A percentile compares a stretch with the other conserved stretches of the same genome.
phyloP scores from a whole-genome alignment of 2,329 filamentous ascomycete genomes.

The Phialocephala subalpina region DNA sequence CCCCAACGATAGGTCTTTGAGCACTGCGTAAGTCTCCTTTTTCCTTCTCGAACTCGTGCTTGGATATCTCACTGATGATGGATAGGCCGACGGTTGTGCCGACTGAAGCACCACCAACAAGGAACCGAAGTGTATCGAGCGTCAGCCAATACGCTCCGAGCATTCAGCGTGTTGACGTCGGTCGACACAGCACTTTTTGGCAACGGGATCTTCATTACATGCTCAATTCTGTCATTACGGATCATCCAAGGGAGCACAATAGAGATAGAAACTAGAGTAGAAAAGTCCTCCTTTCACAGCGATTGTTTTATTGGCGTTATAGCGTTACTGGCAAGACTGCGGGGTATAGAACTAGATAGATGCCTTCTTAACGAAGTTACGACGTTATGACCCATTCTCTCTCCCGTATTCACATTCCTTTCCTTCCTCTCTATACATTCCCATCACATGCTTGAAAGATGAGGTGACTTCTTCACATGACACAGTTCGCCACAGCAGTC shows the following conservation, averaged over 20 bases:
- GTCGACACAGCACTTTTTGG: conserved; percentile 16
- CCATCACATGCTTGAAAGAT: neutral
- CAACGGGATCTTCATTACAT: conserved; percentile 26
- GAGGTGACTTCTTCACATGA: conserved; percentile 20
- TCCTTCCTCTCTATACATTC: conserved; percentile 12
- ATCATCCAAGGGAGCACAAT: neutral
- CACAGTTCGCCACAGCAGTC: conserved; percentile 49
- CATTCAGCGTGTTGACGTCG: neutral
- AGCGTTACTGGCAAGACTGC: neutral
- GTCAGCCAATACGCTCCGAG: neutral
- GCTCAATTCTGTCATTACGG: conserved; percentile 22
- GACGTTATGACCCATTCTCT: conserved; percentile 4
- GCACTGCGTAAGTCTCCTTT: conserved; percentile 20
- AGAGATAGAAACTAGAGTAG: neutral
- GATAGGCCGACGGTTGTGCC: conserved; percentile 23
- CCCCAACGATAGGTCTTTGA: conserved; percentile 15
- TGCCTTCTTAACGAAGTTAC: conserved; percentile 12
- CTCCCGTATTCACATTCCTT: neutral
- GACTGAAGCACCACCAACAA: neutral
- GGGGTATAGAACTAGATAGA: conserved; percentile 21
- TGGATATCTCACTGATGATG: neutral
- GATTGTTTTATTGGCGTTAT: neutral
- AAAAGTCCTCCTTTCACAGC: neutral
- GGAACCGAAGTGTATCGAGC: neutral
- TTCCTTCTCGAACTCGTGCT: neutral